Evolutionary conservation across 2,329 filamentous ascomycete species (phyloP).

Genomic region (Colletotrichum trifolii): DNA sequence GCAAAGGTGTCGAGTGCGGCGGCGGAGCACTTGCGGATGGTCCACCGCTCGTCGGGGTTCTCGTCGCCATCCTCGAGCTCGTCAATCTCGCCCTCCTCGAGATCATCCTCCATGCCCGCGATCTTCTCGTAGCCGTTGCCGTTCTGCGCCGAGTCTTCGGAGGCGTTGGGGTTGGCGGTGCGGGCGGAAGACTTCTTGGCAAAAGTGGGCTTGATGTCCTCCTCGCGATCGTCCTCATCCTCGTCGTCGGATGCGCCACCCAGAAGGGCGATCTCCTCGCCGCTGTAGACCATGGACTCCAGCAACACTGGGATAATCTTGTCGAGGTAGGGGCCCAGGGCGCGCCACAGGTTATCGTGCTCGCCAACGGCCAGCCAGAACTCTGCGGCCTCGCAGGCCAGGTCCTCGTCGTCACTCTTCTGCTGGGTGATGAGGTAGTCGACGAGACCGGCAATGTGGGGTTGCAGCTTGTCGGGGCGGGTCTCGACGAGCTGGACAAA

Average conservation of each 20-base stretch:
- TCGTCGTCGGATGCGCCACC: constrained; percentile 90
- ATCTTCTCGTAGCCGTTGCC: constrained; percentile 67
- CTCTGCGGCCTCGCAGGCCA: constrained; percentile 94
- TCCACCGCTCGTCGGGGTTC: constrained; percentile 94
- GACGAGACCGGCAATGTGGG: constrained; percentile 87
- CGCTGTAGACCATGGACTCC: constrained; percentile 95
- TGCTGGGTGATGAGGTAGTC: constrained; percentile 95
- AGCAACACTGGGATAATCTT: constrained; percentile 92
- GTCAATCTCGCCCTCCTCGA: constrained; percentile 90
- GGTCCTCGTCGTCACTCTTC: constrained; percentile 84
- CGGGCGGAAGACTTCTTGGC: constrained; percentile 75
- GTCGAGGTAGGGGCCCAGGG: constrained; percentile 79
- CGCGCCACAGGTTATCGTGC: constrained; percentile 81
- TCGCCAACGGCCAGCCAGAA: constrained; percentile 97
- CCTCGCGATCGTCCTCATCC: constrained; percentile 86
- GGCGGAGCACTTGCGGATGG: constrained; percentile 94
- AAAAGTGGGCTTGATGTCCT: constrained; percentile 94
- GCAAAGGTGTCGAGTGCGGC: constrained; percentile 95
- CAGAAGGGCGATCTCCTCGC: constrained; percentile 88
- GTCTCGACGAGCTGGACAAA: constrained; percentile 94
- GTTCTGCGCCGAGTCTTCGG: constrained; percentile 62
- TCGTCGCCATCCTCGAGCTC: constrained; percentile 75
- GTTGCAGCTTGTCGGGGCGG: constrained; percentile 87
- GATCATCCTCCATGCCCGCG: constrained; percentile 74
- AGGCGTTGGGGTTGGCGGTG: constrained; percentile 67